Percentiles rank a stretch among this genome's conserved stretches.
These are phyloP conservation scores for Trichoderma orchidacearum DNA, from an alignment of 495 filamentous ascomycete genomes.

Conservation along the genomic window DNA sequence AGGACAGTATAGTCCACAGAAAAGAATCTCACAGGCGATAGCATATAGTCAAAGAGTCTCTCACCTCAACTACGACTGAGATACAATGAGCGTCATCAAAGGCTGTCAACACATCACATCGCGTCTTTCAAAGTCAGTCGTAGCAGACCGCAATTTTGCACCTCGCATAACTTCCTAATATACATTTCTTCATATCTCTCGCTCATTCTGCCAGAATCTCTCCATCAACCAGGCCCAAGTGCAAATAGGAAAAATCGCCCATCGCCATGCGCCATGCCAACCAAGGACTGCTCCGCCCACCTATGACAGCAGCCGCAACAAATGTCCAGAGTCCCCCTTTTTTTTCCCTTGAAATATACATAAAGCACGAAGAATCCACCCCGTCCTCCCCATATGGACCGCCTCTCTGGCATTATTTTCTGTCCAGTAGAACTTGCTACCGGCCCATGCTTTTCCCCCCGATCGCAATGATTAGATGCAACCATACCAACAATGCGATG, in stretches of 20 bases:
- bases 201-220: not conserved
- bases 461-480: not conserved
- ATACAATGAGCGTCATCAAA: no score
- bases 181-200: not conserved
- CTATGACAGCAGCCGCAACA: not conserved
- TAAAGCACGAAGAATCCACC: not conserved
- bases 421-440: not conserved
- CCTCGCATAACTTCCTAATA: not conserved
- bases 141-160: not conserved
- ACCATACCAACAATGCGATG: not conserved
- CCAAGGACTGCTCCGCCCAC: not conserved
- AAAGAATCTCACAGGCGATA: no score
- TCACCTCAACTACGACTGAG: no score
- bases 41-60: no score
- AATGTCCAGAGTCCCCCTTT: not conserved
- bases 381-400: not conserved
- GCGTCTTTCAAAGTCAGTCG: no score
- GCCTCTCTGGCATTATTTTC: not conserved
- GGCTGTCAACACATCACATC: no score
- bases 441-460: not conserved
- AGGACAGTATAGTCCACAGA: no score
- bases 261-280: not conserved
- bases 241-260: not conserved
- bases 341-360: conserved; percentile 1
- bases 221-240: not conserved